A percentile compares a stretch with the other conserved stretches of the same genome.
These are phyloP conservation scores for Priceomyces melissophilus DNA, from an alignment of 805 yeast species.

Conservation along the genomic window DNA sequence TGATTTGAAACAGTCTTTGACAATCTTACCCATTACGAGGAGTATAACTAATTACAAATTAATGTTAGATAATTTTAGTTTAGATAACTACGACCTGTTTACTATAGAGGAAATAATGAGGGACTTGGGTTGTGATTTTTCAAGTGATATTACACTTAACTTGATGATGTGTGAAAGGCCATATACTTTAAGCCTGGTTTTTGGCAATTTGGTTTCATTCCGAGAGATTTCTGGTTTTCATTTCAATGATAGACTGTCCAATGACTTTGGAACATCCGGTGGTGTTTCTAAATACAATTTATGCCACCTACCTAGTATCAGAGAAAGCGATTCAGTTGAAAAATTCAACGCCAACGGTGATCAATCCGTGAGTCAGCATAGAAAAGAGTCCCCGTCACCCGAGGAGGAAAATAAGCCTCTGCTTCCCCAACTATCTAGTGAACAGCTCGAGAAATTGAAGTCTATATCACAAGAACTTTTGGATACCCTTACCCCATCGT, in stretches of 20 bases:
- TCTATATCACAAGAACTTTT: conserved; percentile 12
- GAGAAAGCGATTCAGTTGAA: conserved; percentile 10
- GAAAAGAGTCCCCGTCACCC: conserved; percentile 10
- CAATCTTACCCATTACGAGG: conserved; percentile 53
- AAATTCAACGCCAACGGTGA: conserved; percentile 13
- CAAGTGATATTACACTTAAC: conserved; percentile 34
- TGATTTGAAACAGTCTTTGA: conserved; percentile 57
- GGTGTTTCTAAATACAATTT: conserved; percentile 51
- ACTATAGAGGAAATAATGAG: conserved; percentile 22
- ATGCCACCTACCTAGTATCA: conserved; percentile 36
- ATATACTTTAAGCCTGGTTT: conserved; percentile 58
- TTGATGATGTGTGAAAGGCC: conserved; percentile 41
- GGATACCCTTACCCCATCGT: conserved; percentile 7
- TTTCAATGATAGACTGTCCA: conserved; percentile 40
- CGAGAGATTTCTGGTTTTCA: conserved; percentile 60
- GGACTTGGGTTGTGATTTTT: conserved; percentile 13
- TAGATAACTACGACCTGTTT: conserved; percentile 28
- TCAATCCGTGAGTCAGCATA: conserved; percentile 10
- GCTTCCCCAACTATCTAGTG: conserved; percentile 19
- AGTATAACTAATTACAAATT: conserved; percentile 62
- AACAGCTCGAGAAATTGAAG: conserved; percentile 23
- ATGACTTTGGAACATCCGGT: conserved; percentile 37
- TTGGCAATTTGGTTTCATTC: conserved; percentile 59
- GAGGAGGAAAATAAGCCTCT: conserved; percentile 6
- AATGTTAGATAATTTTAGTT: conserved; percentile 28